These are phyloP conservation scores for Dryadomyces quercivorus DNA, from an alignment of 2,329 filamentous ascomycete genomes.

Conservation along the genomic window DNA sequence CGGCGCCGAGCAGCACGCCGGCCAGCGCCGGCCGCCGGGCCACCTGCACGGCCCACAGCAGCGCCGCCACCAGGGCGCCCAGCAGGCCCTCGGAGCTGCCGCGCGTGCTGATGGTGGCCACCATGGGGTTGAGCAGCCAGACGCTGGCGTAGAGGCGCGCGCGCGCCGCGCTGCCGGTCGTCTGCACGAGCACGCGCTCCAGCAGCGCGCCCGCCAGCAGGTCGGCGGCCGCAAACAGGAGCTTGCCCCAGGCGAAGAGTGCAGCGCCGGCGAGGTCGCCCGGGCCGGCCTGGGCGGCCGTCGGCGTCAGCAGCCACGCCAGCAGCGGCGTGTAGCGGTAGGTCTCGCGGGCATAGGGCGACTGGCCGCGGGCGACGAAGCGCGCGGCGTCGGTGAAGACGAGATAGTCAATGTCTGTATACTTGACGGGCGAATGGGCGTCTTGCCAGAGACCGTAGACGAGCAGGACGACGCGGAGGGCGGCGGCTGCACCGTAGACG, in stretches of 20 bases:
- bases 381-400: conserved; percentile 94
- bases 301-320: conserved; percentile 82
- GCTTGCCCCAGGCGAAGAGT: conserved; percentile 78
- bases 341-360: conserved; percentile 81
- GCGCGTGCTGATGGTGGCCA: conserved; percentile 88
- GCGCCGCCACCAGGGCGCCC: conserved; percentile 67
- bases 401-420: conserved; percentile 97
- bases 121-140: conserved; percentile 97
- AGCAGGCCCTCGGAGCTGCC: conserved; percentile 88
- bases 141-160: conserved; percentile 71
- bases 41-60: conserved; percentile 68
- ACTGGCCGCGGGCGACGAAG: conserved; percentile 48
- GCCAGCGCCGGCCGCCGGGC: conserved; percentile 50
- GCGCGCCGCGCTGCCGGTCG: conserved; percentile 19
- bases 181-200: conserved; percentile 24
- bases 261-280: conserved; percentile 14
- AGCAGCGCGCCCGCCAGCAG: conserved; percentile 75
- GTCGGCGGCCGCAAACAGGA: conserved; percentile 74
- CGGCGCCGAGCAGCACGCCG: conserved; percentile 64
- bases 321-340: conserved; percentile 95
- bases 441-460: conserved; percentile 91
- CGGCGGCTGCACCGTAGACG: conserved; percentile 43
- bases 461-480: conserved; percentile 62
- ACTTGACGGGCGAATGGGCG: conserved; percentile 81
- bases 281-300: conserved; percentile 39